phyloP scores from a whole-genome alignment of 2,329 filamentous ascomycete genomes.

The Pseudohalonectria lignicola region DNA sequence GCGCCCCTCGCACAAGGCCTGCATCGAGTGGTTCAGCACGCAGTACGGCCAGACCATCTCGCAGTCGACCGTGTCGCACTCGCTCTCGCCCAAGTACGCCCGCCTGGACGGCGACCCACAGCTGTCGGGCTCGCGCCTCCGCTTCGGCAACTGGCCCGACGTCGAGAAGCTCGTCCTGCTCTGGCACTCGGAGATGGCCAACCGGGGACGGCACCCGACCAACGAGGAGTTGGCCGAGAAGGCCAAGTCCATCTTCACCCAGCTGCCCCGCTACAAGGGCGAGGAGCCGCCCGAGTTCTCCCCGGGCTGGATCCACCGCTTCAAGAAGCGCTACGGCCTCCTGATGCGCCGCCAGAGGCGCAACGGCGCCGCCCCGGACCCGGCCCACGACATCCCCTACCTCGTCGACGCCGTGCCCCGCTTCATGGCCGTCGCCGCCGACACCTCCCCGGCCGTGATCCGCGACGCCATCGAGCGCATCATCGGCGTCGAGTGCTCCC shows the following conservation, averaged over 20 bases:
- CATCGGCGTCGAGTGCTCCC: constrained; percentile 41
- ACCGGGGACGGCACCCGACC: constrained; percentile 44
- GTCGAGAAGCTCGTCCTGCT: constrained; percentile 46
- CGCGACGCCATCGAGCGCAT: constrained; percentile 44
- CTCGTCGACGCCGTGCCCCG: constrained; percentile 48
- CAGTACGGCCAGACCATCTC: constrained; percentile 50
- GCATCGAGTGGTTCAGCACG: constrained; percentile 51
- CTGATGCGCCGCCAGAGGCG: constrained; percentile 37
- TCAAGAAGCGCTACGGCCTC: constrained; percentile 52
- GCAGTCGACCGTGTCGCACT: constrained; percentile 53
- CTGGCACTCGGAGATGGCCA: constrained; percentile 41
- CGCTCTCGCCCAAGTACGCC: constrained; percentile 49
- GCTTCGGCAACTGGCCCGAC: constrained; percentile 54
- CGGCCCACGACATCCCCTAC: constrained; percentile 44
- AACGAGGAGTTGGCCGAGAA: constrained; percentile 54
- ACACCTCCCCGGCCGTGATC: constrained; percentile 49
- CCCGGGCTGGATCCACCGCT: constrained; percentile 53
- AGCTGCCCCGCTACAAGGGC: constrained; percentile 49
- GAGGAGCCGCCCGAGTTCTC: constrained; percentile 51
- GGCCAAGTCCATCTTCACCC: constrained; percentile 46
- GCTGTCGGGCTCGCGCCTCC: constrained; percentile 49
- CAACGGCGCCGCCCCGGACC: constrained; percentile 33
- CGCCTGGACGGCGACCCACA: constrained; percentile 50
- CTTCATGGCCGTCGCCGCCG: constrained; percentile 44
- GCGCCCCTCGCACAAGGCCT: constrained; percentile 48